phyloP scores from a whole-genome alignment of 73 alveolate species.

The Paramecium biaurelia region DNA sequence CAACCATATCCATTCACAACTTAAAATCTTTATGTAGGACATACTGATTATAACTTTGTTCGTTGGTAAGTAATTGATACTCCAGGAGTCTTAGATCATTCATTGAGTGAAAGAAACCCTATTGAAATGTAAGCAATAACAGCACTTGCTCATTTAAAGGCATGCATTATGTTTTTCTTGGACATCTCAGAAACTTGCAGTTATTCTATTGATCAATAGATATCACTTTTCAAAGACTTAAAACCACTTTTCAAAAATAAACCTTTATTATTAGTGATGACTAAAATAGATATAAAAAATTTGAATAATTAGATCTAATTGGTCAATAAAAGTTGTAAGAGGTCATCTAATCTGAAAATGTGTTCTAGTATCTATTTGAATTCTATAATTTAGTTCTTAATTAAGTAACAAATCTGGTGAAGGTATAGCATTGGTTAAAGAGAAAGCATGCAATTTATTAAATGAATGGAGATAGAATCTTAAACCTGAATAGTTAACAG shows the following conservation, averaged over 20 bases:
- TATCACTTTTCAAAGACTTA: conserved; percentile 92
- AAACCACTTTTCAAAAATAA: conserved; percentile 96
- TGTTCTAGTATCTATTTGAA: conserved; percentile 69
- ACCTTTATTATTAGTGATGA: conserved; percentile 96
- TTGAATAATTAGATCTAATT: conserved; percentile 77
- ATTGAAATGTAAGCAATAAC: conserved; percentile 99
- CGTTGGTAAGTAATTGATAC: conserved; percentile 99
- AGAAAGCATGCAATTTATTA: conserved; percentile 91
- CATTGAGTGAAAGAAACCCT: conserved; percentile 98
- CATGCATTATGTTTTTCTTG: conserved; percentile 95
- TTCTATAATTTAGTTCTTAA: not conserved
- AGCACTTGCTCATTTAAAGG: conserved; percentile 98
- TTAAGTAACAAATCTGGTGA: conserved; percentile 89
- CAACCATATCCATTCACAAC: conserved; percentile 99
- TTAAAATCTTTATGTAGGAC: conserved; percentile 98
- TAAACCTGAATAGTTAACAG: conserved; percentile 77
- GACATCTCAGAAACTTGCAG: conserved; percentile 99
- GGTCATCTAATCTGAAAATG: conserved; percentile 87
- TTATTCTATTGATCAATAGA: conserved; percentile 80
- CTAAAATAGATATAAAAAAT: conserved; percentile 92
- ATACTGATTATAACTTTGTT: conserved; percentile 97
- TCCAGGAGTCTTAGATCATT: conserved; percentile 99
- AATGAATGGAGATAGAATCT: conserved; percentile 83
- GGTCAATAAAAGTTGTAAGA: conserved; percentile 75
- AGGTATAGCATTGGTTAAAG: conserved; percentile 88